A percentile compares a stretch with the other conserved stretches of the same genome.
phyloP scores from a whole-genome alignment of 345 rosid species.

The thale cress (Arabidopsis thaliana) region TAIR10.1 NC_003070.9:3815501-3816000 shows the following conservation, averaged over 20 bases:
- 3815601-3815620: conserved; percentile 1
- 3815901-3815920: not conserved
- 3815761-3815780: conserved; percentile 33
- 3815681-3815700: conserved; percentile 36
- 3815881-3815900: not conserved
- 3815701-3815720: conserved; percentile 28
- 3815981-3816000: conserved; percentile 38
- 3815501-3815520: conserved; percentile 41
- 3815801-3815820: not conserved
- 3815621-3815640: conserved; percentile 13
- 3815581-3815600: conserved; percentile 35
- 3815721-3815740: conserved; percentile 26
- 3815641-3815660: not conserved
- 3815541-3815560: conserved; percentile 12
- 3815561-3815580: conserved; percentile 12
- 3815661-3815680: conserved; percentile 41
- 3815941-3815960: conserved; percentile 53
- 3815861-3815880: not conserved
- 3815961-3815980: conserved; percentile 62
- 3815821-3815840: not conserved
- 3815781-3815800: conserved; percentile 43
- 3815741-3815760: conserved; percentile 41
- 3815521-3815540: conserved; percentile 40
- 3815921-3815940: conserved; percentile 37
- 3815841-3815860: not conserved